Conservation (phyloP, 176 grass and related monocot species). For the Rhynchospora tenuis region DNA sequence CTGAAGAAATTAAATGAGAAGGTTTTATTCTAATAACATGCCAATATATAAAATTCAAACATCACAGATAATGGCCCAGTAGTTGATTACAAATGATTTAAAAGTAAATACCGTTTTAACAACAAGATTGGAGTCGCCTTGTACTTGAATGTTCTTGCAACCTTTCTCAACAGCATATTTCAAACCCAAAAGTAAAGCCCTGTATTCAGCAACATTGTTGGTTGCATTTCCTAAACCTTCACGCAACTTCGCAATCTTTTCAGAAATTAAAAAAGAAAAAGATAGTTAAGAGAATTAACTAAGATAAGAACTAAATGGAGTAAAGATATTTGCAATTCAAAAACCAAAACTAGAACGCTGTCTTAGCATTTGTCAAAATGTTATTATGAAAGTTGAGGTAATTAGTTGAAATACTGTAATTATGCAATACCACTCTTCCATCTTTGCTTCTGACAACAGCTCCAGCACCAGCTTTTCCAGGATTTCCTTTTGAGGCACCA, state of each 20-base stretch:
- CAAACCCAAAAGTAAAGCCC: constrained; percentile 79
- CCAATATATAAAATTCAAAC: neutral
- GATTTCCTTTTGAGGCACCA: constrained; percentile 91
- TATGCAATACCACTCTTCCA: constrained; percentile 66
- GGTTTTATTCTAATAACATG: neutral
- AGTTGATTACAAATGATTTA: constrained; percentile 8
- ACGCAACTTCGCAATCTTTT: constrained; percentile 67
- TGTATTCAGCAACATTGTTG: constrained; percentile 78
- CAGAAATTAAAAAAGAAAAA: neutral
- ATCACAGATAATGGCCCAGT: neutral
- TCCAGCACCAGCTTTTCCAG: constrained; percentile 73
- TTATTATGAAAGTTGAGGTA: neutral
- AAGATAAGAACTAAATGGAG: constrained; percentile 3
- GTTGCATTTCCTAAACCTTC: constrained; percentile 80
- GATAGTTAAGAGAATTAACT: neutral
- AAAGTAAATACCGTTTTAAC: constrained; percentile 50
- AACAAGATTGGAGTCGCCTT: constrained; percentile 75
- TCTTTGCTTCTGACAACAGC: constrained; percentile 55
- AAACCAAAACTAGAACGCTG: neutral
- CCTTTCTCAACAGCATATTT: constrained; percentile 74
- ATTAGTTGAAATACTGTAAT: neutral
- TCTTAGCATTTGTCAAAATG: neutral
- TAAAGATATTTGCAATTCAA: neutral
- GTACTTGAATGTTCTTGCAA: constrained; percentile 59
- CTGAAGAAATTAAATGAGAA: neutral